Conservation (phyloP, 1,284 basidiomycete species). For the Cryptococcus floricola region DNA sequence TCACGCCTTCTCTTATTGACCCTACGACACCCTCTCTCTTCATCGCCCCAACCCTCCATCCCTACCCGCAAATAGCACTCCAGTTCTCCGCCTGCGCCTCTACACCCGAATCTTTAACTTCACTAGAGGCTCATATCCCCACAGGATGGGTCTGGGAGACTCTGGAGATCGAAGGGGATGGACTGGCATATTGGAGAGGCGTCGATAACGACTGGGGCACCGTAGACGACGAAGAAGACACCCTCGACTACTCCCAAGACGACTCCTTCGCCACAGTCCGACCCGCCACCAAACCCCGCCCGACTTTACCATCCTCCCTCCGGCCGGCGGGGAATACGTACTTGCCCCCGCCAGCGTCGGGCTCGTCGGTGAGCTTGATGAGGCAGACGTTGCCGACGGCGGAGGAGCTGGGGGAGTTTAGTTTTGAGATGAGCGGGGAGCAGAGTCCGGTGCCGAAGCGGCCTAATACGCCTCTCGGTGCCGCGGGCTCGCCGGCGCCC, state of each 20-base stretch:
- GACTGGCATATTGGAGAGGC: slow-evolving; percentile 28
- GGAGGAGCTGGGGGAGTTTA: slow-evolving; percentile 36
- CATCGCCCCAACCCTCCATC: slow-evolving; percentile 15
- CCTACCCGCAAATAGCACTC: slow-evolving; percentile 4
- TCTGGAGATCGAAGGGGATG: slow-evolving; percentile 29
- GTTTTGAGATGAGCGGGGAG: slow-evolving; percentile 32
- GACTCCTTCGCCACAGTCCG: slow-evolving; percentile 33
- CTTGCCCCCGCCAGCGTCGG: neutral
- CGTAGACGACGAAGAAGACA: neutral
- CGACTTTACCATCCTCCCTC: slow-evolving; percentile 1
- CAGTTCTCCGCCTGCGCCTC: slow-evolving; percentile 16
- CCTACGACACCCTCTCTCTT: slow-evolving; percentile 18
- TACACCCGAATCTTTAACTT: slow-evolving; percentile 1
- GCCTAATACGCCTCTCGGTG: slow-evolving; percentile 4
- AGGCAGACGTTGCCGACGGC: slow-evolving; percentile 24
- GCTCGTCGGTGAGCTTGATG: slow-evolving; percentile 24
- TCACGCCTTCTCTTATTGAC: slow-evolving; percentile 9
- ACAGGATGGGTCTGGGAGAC: slow-evolving; percentile 39
- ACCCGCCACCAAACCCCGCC: slow-evolving; percentile 2
- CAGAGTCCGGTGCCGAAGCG: neutral
- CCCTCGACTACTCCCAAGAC: slow-evolving; percentile 13
- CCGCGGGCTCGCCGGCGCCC: neutral
- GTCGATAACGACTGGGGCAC: slow-evolving; percentile 18
- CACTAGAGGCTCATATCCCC: slow-evolving; percentile 27
- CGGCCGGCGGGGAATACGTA: neutral